Conservation (phyloP, 2,329 filamentous ascomycete species). For the Stromatinia cepivora region DNA sequence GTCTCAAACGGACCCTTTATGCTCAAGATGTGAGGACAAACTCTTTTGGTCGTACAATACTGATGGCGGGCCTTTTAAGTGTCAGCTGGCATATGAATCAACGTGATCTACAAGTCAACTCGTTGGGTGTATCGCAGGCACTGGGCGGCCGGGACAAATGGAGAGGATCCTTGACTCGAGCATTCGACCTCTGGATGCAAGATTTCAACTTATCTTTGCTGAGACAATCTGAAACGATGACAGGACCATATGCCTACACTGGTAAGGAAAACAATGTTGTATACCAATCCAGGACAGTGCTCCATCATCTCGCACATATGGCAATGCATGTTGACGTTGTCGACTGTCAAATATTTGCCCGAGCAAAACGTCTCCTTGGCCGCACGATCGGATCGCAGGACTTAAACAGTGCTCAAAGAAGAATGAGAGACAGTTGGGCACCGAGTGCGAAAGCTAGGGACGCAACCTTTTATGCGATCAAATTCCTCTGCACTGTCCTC, state of each 20-base stretch:
- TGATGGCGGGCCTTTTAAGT: conserved; percentile 91
- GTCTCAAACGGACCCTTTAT: conserved; percentile 83
- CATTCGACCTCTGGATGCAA: conserved; percentile 90
- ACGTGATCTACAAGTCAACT: conserved; percentile 87
- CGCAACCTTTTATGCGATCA: conserved; percentile 87
- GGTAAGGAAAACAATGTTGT: conserved; percentile 65
- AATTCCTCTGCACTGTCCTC: conserved; percentile 83
- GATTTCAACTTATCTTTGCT: conserved; percentile 81
- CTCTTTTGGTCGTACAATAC: conserved; percentile 85
- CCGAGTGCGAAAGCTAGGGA: conserved; percentile 84
- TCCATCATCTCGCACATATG: conserved; percentile 96
- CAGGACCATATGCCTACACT: conserved; percentile 56
- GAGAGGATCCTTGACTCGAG: conserved; percentile 79
- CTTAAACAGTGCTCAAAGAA: conserved; percentile 72
- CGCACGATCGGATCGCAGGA: conserved; percentile 82
- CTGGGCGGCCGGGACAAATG: conserved; percentile 89
- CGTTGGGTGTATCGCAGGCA: conserved; percentile 74
- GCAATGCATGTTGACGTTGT: conserved; percentile 96
- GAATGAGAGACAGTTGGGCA: conserved; percentile 89
- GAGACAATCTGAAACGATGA: conserved; percentile 54
- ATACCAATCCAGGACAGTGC: conserved; percentile 83
- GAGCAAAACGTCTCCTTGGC: conserved; percentile 80
- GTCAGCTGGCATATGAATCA: conserved; percentile 99
- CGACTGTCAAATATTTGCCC: conserved; percentile 95
- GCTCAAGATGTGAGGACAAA: conserved; percentile 86